Evolutionary conservation across 495 filamentous ascomycete genomes (phyloP), one percentile per base, ranked within the genome.

Genomic region (Hypomontagnella monticulosa): DNA sequence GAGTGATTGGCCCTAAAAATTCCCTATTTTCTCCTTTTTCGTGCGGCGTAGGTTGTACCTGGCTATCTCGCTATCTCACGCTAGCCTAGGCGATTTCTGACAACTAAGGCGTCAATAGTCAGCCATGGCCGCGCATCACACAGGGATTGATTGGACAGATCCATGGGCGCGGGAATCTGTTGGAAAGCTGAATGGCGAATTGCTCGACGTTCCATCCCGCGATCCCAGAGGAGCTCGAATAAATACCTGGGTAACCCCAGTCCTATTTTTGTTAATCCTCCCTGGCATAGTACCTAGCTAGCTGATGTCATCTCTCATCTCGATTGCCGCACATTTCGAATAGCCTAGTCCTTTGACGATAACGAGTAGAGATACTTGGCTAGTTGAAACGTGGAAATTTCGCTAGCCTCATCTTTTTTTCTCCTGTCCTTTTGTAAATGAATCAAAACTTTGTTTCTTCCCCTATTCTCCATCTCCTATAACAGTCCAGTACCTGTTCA

Each of bases 291-390:
- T 19, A 37, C 32, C 0, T 20, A 6, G 15, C 47, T 38, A 30
- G 46, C 48, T 61, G 47, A 61, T 53, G 40, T 61, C 49, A 54
- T 52, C 38, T 43, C 14, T 38, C 38, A 47, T n/a, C 8, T 33
- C 14, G 38, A 40, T 46, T 16, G 46, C 37, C n/a, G 11, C 15
- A 46, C 11, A 50, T 20, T 15, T 19, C 19, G 36, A 27, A 36
- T 10, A 37, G 32, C 44, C 57, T 61, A 61, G 57, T 38, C 48
- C 53, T 32, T 40, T 32, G 32, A 34, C 1, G 36, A 27, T 27
- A 27, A 27, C 23, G 23, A 27, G 6, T 7, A 36, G 11, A 52
- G 30, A 20, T 18, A 23, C 11, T 9, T 23, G n/a, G 30, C 47
- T 60, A 51, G 47, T 60, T 27, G 38, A 27, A 15, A 60, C 18